A percentile compares a stretch with the other conserved stretches of the same genome.
Evolutionary conservation across 495 filamentous ascomycete species (phyloP).

Genomic region (Penicillium nucicola): DNA sequence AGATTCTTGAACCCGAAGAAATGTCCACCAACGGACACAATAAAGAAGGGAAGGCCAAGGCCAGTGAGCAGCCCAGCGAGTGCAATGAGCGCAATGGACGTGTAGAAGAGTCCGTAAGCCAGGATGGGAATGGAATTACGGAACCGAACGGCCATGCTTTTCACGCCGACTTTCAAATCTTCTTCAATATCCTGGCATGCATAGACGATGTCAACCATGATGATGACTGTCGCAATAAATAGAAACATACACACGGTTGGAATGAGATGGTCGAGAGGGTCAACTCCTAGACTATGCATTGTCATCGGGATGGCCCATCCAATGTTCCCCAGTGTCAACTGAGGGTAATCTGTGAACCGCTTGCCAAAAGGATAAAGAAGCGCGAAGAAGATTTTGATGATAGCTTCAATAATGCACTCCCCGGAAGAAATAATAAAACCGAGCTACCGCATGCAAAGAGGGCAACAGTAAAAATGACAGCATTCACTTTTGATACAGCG

Average conservation of each 20-base stretch:
- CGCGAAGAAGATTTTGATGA: not conserved
- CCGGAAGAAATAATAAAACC: not conserved
- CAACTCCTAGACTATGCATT: not conserved
- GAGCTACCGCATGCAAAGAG: not conserved
- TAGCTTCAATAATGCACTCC: not conserved
- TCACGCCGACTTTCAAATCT: constrained; percentile 38
- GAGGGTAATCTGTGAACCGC: not conserved
- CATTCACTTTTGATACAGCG: not conserved
- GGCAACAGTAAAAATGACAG: not conserved
- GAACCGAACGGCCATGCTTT: constrained; percentile 35
- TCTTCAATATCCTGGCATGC: constrained; percentile 40
- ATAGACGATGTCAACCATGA: constrained; percentile 44
- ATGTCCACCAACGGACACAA: not conserved
- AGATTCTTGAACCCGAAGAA: not conserved
- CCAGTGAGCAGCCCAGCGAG: not conserved
- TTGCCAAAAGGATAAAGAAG: not conserved
- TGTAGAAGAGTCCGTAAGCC: not conserved
- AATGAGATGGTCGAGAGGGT: not conserved
- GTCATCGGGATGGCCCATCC: not conserved
- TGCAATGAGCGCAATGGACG: not conserved
- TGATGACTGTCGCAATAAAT: constrained; percentile 10
- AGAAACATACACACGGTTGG: not conserved
- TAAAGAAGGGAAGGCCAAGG: not conserved
- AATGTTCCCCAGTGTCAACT: not conserved
- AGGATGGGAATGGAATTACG: not conserved